Evolutionary conservation across 2,329 filamentous ascomycete species (phyloP).

Genomic region (Lithohypha guttulata): DNA sequence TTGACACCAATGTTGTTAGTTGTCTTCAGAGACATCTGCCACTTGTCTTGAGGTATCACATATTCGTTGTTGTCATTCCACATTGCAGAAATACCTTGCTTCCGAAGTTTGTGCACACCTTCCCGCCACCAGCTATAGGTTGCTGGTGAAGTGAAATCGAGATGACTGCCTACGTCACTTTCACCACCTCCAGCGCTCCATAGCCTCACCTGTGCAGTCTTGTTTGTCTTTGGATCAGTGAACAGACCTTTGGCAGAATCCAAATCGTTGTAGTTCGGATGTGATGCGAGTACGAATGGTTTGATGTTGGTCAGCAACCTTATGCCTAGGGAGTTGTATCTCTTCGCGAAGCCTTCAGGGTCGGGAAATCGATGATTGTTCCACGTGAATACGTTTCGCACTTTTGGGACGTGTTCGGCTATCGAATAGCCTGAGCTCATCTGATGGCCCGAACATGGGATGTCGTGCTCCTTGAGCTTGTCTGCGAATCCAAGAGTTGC

Average conservation of each 20-base stretch:
- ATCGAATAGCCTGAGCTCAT: constrained; percentile 65
- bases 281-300: constrained; percentile 57
- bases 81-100: constrained; percentile 58
- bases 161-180: constrained; percentile 58
- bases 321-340: constrained; percentile 55
- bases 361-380: constrained; percentile 60
- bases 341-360: constrained; percentile 51
- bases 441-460: constrained; percentile 60
- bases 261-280: constrained; percentile 55
- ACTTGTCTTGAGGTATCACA: constrained; percentile 53
- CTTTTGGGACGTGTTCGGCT: constrained; percentile 55
- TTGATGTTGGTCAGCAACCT: constrained; percentile 62
- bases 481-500: constrained; percentile 50
- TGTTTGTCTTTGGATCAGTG: constrained; percentile 43
- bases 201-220: constrained; percentile 49
- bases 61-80: constrained; percentile 78
- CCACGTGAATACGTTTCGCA: constrained; percentile 62
- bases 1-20: background rate
- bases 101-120: constrained; percentile 51
- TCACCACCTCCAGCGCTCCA: constrained; percentile 65
- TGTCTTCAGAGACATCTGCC: constrained; percentile 46
- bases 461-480: constrained; percentile 53
- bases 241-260: constrained; percentile 53
- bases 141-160: constrained; percentile 59
- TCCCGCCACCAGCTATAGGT: constrained; percentile 64